Evolutionary conservation across 176 grass and related monocot species (phyloP).

Genomic region (Melocanna baccifera): DNA sequence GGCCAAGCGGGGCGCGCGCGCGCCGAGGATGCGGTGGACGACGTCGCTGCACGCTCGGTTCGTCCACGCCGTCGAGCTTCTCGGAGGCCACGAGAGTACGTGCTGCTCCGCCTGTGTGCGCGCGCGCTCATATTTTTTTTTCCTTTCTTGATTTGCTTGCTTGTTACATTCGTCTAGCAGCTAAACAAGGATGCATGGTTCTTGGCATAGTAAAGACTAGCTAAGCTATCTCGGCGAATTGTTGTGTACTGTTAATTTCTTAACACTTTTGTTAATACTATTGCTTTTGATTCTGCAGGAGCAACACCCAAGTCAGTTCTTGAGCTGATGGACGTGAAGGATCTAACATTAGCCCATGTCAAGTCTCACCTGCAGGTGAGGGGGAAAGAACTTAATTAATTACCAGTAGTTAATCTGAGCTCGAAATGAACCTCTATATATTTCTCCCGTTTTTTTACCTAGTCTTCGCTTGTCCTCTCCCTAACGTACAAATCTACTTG

Average conservation of each 20-base stretch:
- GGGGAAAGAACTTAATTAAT: not conserved
- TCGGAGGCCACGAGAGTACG: conserved; percentile 96
- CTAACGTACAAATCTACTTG: conserved; percentile 8
- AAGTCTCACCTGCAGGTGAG: conserved; percentile 93
- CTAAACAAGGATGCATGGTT: not conserved
- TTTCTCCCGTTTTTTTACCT: not conserved
- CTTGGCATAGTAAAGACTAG: not conserved
- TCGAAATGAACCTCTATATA: not conserved
- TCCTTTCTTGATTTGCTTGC: not conserved
- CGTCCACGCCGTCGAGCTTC: conserved; percentile 87
- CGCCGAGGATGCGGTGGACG: conserved; percentile 96
- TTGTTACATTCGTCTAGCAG: not conserved
- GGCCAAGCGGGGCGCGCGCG: conserved; percentile 46
- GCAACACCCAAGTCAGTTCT: conserved; percentile 98
- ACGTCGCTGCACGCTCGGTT: conserved; percentile 88
- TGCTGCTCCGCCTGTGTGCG: not conserved
- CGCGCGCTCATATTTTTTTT: not conserved
- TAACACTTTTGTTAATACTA: not conserved
- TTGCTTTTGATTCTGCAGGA: conserved; percentile 44
- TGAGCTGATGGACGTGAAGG: conserved; percentile 97
- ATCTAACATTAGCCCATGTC: conserved; percentile 96
- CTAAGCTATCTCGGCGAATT: conserved; percentile 1
- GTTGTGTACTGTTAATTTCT: not conserved
- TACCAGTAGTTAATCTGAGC: not conserved
- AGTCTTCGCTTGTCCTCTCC: not conserved